Percentiles rank a stretch among this genome's conserved stretches.
Evolutionary conservation across 179 eudicot genomes (phyloP).

Genomic region (Patellifolia procumbens): DNA sequence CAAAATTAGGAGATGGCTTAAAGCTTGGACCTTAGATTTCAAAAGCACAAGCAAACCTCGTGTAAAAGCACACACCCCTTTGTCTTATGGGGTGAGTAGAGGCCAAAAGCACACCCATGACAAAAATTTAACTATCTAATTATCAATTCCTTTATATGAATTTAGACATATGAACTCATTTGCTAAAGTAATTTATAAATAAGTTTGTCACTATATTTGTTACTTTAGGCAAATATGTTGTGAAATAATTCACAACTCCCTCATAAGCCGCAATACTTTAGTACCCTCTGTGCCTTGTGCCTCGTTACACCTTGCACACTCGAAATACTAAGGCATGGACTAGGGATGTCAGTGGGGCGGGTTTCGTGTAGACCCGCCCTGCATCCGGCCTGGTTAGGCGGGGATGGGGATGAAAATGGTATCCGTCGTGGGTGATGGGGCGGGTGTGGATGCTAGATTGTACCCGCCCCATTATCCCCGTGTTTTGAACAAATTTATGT

Average conservation of each 20-base stretch:
- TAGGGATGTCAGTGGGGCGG: no score
- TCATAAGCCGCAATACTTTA: not conserved
- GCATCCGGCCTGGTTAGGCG: no score
- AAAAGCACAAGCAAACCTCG: not conserved
- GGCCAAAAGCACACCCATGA: not conserved
- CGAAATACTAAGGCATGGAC: not conserved
- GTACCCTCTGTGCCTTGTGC: not conserved
- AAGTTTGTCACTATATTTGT: not conserved
- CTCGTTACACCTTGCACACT: not conserved
- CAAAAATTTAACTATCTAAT: not conserved
- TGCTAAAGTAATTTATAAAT: not conserved
- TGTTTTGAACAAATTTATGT: no score
- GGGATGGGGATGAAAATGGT: no score
- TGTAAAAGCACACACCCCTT: not conserved
- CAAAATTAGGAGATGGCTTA: not conserved
- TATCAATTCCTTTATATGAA: not conserved
- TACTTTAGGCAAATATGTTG: no score
- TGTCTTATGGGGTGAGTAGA: not conserved
- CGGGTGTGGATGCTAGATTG: no score
- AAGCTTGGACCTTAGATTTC: not conserved
- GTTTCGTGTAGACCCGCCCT: no score
- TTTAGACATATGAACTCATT: no score
- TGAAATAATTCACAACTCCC: not conserved
- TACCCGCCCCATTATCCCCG: no score
- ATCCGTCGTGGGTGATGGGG: no score